Percentiles rank a stretch among this genome's conserved stretches.
phyloP scores from a whole-genome alignment of 805 yeast species.

The Candida patagonica region DNA sequence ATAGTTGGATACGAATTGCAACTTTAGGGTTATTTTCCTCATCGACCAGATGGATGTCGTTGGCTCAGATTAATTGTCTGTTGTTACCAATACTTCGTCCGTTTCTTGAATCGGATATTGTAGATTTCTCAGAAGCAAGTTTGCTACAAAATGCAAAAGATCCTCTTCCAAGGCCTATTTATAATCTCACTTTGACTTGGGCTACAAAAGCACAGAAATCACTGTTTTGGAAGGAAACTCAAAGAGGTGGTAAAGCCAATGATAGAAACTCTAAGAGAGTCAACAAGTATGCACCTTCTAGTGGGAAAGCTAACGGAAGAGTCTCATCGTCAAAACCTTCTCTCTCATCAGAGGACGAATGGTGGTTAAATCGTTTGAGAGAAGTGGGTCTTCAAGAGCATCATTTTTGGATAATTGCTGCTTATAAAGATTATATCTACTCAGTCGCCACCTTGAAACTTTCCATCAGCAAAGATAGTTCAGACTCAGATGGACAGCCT shows the following conservation, averaged over 20 bases:
- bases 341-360: constrained; percentile 25
- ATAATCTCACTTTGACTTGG: constrained; percentile 61
- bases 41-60: constrained; percentile 50
- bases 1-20: constrained; percentile 71
- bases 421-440: constrained; percentile 56
- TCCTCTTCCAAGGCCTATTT: constrained; percentile 60
- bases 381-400: constrained; percentile 63
- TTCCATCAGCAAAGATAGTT: not conserved
- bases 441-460: constrained; percentile 21
- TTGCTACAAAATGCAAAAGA: constrained; percentile 58
- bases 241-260: not conserved
- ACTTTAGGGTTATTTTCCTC: constrained; percentile 52
- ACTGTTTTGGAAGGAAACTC: constrained; percentile 57
- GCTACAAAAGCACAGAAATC: constrained; percentile 54
- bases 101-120: constrained; percentile 67
- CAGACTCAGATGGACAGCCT: not conserved
- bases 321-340: not conserved
- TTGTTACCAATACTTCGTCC: constrained; percentile 73
- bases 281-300: not conserved
- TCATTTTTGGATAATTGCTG: constrained; percentile 78
- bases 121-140: constrained; percentile 55
- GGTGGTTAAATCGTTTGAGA: constrained; percentile 59
- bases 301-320: not conserved
- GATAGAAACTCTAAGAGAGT: not conserved
- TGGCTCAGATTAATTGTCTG: constrained; percentile 77